These are phyloP conservation scores for Sporothrix luriei DNA, from an alignment of 2,329 filamentous ascomycete genomes.

Conservation along the genomic window DNA sequence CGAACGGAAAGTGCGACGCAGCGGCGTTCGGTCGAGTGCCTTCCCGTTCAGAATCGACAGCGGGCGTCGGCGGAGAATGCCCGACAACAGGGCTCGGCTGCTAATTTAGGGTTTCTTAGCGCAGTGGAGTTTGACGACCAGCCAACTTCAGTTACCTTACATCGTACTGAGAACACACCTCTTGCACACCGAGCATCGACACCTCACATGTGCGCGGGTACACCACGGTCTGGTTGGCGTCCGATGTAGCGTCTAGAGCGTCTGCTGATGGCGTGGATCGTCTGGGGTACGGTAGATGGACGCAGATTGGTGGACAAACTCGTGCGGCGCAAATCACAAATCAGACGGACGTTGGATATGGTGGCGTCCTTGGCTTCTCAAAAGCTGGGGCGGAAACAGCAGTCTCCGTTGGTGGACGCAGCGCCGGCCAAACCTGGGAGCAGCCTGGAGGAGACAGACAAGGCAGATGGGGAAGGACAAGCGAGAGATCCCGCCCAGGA, in stretches of 20 bases:
- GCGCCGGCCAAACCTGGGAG: neutral
- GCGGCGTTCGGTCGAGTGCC: slow-evolving; percentile 7
- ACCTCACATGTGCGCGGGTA: too few relatives aligned
- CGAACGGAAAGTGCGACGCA: slow-evolving; percentile 1
- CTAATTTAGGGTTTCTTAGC: neutral
- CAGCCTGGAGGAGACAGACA: neutral
- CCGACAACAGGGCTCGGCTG: neutral
- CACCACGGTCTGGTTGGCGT: too few relatives aligned
- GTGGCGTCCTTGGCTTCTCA: neutral
- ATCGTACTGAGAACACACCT: too few relatives aligned
- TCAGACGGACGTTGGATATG: neutral
- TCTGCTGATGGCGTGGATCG: neutral
- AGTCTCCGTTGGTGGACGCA: neutral
- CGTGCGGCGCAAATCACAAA: neutral
- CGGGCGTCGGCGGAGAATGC: slow-evolving; percentile 21
- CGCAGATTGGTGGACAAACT: slow-evolving; percentile 17
- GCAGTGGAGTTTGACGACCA: neutral
- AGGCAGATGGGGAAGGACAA: neutral
- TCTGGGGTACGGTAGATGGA: too few relatives aligned
- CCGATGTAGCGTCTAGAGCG: neutral
- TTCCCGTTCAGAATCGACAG: neutral
- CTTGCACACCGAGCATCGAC: too few relatives aligned
- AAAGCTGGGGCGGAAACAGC: slow-evolving; percentile 7
- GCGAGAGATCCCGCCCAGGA: too few relatives aligned
- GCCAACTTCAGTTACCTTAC: too few relatives aligned